A percentile compares a stretch with the other conserved stretches of the same genome.
Conservation (phyloP, 2,329 filamentous ascomycete genomes). For the Claviceps digitariae region DNA sequence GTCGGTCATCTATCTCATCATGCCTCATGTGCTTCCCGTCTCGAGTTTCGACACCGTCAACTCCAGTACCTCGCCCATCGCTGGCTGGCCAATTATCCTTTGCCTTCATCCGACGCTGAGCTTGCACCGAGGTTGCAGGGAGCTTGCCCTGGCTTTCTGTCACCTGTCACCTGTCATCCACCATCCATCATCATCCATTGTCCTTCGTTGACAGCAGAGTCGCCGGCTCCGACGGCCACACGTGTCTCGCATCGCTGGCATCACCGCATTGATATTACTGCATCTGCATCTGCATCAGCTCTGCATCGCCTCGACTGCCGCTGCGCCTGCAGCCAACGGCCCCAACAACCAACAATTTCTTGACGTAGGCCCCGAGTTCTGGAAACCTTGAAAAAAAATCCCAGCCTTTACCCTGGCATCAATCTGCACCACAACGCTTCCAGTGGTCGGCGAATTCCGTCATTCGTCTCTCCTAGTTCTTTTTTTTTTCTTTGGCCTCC, state of each 20-base stretch:
- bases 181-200: neutral
- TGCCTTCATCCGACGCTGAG: neutral
- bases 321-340: neutral
- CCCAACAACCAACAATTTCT: neutral
- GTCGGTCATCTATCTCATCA: too few relatives aligned
- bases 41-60: neutral
- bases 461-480: neutral
- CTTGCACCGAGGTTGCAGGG: neutral
- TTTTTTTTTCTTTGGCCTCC: neutral
- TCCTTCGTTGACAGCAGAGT: neutral
- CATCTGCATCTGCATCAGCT: neutral
- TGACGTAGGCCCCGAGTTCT: neutral
- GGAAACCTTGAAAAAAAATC: neutral
- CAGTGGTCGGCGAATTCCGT: neutral
- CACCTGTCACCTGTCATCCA: neutral
- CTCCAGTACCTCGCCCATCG: neutral
- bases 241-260: conserved; percentile 6
- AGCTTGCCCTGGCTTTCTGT: neutral
- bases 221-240: conserved; percentile 8
- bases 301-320: neutral
- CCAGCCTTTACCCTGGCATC: neutral
- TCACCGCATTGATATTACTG: neutral
- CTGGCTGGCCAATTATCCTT: neutral
- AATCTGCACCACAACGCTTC: neutral
- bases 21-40: neutral